A percentile compares a stretch with the other conserved stretches of the same genome.
These are phyloP conservation scores for Cordyceps cicadae DNA, from an alignment of 2,329 filamentous ascomycete species.

Conservation along the genomic window DNA sequence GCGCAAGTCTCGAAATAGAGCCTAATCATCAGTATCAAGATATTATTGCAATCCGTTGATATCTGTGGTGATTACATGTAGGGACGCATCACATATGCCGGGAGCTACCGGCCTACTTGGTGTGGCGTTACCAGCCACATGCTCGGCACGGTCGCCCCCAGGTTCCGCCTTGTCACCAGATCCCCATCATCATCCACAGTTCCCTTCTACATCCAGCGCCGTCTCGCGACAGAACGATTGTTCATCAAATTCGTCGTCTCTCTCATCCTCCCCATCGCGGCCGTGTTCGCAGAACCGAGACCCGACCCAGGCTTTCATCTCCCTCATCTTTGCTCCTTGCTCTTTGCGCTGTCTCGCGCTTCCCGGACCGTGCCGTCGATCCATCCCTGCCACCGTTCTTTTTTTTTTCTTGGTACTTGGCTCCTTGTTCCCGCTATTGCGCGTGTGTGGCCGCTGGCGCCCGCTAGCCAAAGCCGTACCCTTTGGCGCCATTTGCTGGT, in stretches of 20 bases:
- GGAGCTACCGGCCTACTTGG: too few relatives aligned
- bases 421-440: not conserved
- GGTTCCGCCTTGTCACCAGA: not conserved
- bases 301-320: not conserved
- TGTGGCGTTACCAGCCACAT: slow-evolving; percentile 3
- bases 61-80: too few relatives aligned
- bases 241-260: not conserved
- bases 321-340: not conserved
- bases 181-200: not conserved
- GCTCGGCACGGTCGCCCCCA: slow-evolving; percentile 4
- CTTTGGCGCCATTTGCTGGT: not conserved
- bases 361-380: not conserved
- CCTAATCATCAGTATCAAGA: too few relatives aligned
- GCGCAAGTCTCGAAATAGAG: too few relatives aligned
- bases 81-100: too few relatives aligned
- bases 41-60: too few relatives aligned
- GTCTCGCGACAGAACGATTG: not conserved
- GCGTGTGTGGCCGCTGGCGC: not conserved
- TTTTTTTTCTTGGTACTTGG: not conserved
- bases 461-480: not conserved
- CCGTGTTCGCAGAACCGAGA: too few relatives aligned
- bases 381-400: not conserved
- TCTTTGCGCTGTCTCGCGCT: not conserved
- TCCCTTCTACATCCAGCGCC: not conserved
- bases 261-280: not conserved